A percentile compares a stretch with the other conserved stretches of the same genome.
These are phyloP conservation scores for Penicillium crustosum DNA, from an alignment of 2,329 filamentous ascomycete genomes.

Conservation along the genomic window DNA sequence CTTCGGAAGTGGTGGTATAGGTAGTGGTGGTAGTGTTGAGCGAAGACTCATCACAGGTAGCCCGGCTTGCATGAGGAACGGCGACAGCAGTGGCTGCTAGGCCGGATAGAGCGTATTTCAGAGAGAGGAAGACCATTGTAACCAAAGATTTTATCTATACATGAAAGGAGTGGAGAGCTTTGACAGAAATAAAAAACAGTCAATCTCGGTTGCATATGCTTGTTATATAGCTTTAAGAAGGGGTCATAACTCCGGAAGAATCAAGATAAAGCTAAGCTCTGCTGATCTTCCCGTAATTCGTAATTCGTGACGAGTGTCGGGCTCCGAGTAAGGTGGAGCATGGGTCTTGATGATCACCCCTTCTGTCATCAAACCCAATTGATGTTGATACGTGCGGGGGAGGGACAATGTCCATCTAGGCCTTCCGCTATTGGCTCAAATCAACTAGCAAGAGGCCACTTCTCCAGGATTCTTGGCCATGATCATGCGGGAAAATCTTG, in stretches of 20 bases:
- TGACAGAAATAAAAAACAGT: background rate
- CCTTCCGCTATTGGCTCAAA: background rate
- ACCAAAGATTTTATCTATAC: background rate
- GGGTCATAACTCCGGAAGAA: background rate
- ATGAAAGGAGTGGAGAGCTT: background rate
- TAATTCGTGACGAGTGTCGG: background rate
- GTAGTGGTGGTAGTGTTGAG: constrained; percentile 1
- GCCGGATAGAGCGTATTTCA: background rate
- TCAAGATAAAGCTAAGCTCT: background rate
- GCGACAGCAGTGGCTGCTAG: background rate
- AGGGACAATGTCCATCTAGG: background rate
- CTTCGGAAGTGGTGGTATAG: constrained; percentile 8
- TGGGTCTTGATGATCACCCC: background rate
- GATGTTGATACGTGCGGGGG: background rate
- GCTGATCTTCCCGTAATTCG: background rate
- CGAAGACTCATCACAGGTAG: background rate
- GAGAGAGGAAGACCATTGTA: background rate
- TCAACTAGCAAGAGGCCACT: background rate
- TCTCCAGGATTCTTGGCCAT: background rate
- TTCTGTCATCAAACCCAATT: background rate
- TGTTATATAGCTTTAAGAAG: background rate
- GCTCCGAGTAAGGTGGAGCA: background rate
- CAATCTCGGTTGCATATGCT: background rate
- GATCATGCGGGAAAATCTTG: background rate
- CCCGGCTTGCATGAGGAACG: background rate